Conservation (phyloP, 108 stramenopile species). For the Chaetoceros tenuissimus region DNA sequence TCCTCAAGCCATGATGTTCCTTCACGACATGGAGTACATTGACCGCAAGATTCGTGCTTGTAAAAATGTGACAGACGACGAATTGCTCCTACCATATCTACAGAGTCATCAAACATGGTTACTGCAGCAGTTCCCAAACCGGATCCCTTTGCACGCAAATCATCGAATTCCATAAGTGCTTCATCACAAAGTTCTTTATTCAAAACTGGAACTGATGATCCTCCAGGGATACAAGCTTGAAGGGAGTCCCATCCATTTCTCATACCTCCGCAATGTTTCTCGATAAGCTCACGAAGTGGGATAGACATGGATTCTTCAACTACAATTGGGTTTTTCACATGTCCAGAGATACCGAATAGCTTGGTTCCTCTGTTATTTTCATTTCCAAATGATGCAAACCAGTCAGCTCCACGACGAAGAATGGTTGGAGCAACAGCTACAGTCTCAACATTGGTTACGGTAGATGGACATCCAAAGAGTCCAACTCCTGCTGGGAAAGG, state of each 20-base stretch:
- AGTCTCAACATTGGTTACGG: conserved; percentile 99
- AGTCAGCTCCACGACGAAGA: conserved; percentile 91
- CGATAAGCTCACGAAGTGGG: conserved; percentile 94
- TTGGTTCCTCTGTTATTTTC: conserved; percentile 98
- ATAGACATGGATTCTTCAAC: conserved; percentile 99
- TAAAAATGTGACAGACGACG: conserved; percentile 99
- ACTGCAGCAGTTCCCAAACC: conserved; percentile 99
- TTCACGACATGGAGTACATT: conserved; percentile 99
- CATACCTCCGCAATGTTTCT: conserved; percentile 99
- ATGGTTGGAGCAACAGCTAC: conserved; percentile 98
- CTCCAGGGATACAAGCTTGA: conserved; percentile 99
- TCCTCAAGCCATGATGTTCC: conserved; percentile 91
- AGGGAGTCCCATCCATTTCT: conserved; percentile 98
- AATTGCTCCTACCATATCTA: conserved; percentile 99
- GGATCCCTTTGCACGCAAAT: conserved; percentile 86
- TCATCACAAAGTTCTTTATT: conserved; percentile 95
- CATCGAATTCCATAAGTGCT: conserved; percentile 99
- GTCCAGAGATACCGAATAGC: conserved; percentile 97
- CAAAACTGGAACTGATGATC: conserved; percentile 97
- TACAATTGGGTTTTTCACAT: conserved; percentile 98
- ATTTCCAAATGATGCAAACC: conserved; percentile 97
- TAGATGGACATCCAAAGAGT: conserved; percentile 97
- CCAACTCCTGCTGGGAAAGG: conserved; percentile 99
- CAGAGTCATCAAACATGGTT: conserved; percentile 98
- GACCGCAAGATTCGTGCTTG: conserved; percentile 99